These are phyloP conservation scores for Pestalotiopsis sp. DNA, from an alignment of 2,329 filamentous ascomycete genomes.

Conservation along the genomic window DNA sequence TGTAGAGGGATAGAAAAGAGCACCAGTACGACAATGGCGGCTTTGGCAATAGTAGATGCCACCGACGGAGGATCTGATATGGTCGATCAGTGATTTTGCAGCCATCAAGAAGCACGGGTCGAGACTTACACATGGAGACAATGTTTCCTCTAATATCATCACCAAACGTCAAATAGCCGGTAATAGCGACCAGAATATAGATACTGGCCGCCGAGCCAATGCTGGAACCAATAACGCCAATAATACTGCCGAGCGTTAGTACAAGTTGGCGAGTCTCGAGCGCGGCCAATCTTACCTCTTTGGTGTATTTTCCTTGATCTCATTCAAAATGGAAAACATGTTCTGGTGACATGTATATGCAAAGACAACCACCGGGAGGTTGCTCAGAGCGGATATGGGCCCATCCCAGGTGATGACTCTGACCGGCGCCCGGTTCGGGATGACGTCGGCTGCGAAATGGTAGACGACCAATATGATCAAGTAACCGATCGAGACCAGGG, in stretches of 20 bases:
- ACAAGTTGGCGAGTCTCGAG: background rate
- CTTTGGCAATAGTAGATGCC: slow-evolving; percentile 88
- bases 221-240: slow-evolving; percentile 77
- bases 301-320: slow-evolving; percentile 84
- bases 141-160: slow-evolving; percentile 91
- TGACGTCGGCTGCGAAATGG: slow-evolving; percentile 82
- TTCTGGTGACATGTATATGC: slow-evolving; percentile 99
- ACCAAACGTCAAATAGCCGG: slow-evolving; percentile 94
- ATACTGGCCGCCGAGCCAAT: slow-evolving; percentile 87
- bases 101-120: background rate
- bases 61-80: slow-evolving; percentile 67
- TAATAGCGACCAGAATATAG: slow-evolving; percentile 90
- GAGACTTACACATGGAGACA: slow-evolving; percentile 78
- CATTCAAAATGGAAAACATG: slow-evolving; percentile 98
- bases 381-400: slow-evolving; percentile 76
- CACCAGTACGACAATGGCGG: slow-evolving; percentile 93
- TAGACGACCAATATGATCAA: slow-evolving; percentile 91
- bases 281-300: slow-evolving; percentile 34
- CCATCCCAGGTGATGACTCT: slow-evolving; percentile 79
- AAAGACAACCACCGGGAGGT: slow-evolving; percentile 94
- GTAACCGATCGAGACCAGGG: slow-evolving; percentile 91
- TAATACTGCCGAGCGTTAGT: slow-evolving; percentile 57
- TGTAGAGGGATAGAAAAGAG: slow-evolving; percentile 96
- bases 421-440: slow-evolving; percentile 73
- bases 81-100: slow-evolving; percentile 17